Base-by-base conservation (phyloP, 108 stramenopile genomes). In the Pseudonitzschia pungens region DNA sequence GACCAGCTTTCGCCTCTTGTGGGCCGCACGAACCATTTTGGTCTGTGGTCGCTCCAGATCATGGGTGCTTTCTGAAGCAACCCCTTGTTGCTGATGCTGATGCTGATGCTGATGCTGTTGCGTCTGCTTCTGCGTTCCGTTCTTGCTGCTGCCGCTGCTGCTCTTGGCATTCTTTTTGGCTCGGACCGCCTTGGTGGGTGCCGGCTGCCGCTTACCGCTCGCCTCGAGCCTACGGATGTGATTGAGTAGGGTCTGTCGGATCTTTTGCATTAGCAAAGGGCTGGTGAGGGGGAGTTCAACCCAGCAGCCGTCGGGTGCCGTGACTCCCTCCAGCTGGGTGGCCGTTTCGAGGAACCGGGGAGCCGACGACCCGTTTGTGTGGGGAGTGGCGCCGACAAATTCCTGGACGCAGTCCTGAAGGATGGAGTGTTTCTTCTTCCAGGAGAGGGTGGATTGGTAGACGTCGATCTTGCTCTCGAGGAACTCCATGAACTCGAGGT, bases 351-450 rank as follows among this genome's bases (percentile, higher is more conserved):
- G 36, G 18, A 62, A 62, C 15, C 60, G 32, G 4, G 33, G 33
- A 4, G 36, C 2, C 6, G 36, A 36, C 36, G 36, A 36, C 6
- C 36, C 36, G 36, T 16, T 4, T 51, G 3, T n/a, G 4, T n/a
- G 20, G 26, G 21, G 54, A 15, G 31, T 58, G 15, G 29, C 8
- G 29, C 6, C 26, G 27, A 27, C 32, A 18, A 62, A 62, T 33
- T 62, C 60, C 8, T 12, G 12, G 0, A 62, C 32, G n/a, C 28
- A 26, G 3, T 33, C 60, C n/a, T 12, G 28, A 3, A 62, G 20
- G 8, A 62, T 62, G 28, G 32, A 24, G 36, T 62, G 60, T 15
- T 62, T 62, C 60, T 62, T 62, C 33, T 62, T 62, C 60, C 60
- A 62, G 4, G 60, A 62, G 7, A 33, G 32, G 4, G 60, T 62